These are phyloP conservation scores for Haematococcus lacustris DNA, from an alignment of 139 green algal genomes.

Conservation along the genomic window DNA sequence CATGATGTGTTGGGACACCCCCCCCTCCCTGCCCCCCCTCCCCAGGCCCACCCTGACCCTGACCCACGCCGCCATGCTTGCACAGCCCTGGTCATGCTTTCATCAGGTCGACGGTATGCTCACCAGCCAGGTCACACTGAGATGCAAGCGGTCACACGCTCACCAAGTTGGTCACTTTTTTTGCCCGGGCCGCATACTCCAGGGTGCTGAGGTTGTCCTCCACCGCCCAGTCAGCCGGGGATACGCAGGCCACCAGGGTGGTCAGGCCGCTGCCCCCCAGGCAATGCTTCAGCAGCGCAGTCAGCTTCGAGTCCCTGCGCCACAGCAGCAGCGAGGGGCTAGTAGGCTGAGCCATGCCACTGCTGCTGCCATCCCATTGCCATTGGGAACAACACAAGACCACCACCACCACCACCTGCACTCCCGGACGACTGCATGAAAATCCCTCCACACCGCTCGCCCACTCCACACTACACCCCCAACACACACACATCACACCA, in stretches of 20 bases:
- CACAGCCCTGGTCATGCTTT: not conserved
- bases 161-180: conserved; percentile 36
- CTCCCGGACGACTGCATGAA: too few species aligned
- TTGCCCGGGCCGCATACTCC: conserved; percentile 40
- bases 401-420: too few species aligned
- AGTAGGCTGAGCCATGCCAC: too few species aligned
- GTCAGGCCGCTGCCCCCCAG: conserved; percentile 43
- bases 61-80: not conserved
- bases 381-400: too few species aligned
- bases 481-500: too few species aligned
- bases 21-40: too few species aligned
- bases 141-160: not conserved
- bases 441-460: too few species aligned
- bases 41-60: too few species aligned
- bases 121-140: not conserved
- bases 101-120: not conserved
- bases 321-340: too few species aligned
- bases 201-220: conserved; percentile 50
- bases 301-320: conserved; percentile 58
- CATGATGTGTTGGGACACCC: not conserved
- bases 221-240: conserved; percentile 8
- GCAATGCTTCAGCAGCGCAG: conserved; percentile 45
- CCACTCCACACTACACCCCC: too few species aligned
- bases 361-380: too few species aligned
- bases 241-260: conserved; percentile 46